These are phyloP conservation scores for Magnusiomyces ingens DNA, from an alignment of 1,139 yeast species.

Conservation along the genomic window DNA sequence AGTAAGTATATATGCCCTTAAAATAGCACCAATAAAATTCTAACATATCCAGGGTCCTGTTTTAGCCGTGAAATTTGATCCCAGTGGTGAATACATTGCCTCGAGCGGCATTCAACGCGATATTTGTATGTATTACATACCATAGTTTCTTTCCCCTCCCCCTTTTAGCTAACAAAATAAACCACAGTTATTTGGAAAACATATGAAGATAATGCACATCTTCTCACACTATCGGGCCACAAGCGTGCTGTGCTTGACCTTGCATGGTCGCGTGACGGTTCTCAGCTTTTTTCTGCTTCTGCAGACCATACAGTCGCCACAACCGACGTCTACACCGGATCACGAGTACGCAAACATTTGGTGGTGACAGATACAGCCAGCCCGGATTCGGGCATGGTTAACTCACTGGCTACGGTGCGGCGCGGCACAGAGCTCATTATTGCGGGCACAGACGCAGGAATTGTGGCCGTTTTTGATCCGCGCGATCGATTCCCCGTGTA, in stretches of 20 bases:
- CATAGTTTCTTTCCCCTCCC: not conserved
- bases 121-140: slow-evolving; percentile 20
- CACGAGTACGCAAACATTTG: slow-evolving; percentile 45
- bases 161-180: not conserved
- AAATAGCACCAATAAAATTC: not conserved
- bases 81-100: slow-evolving; percentile 30
- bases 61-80: slow-evolving; percentile 29
- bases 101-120: slow-evolving; percentile 31
- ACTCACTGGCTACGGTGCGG: slow-evolving; percentile 41
- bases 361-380: slow-evolving; percentile 4
- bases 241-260: slow-evolving; percentile 45
- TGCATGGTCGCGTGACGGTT: slow-evolving; percentile 41
- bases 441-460: slow-evolving; percentile 65
- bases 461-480: slow-evolving; percentile 53
- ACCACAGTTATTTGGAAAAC: slow-evolving; percentile 41
- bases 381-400: slow-evolving; percentile 40
- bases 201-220: slow-evolving; percentile 32
- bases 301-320: slow-evolving; percentile 45
- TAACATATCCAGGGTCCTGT: slow-evolving; percentile 18
- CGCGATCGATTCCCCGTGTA: slow-evolving; percentile 42
- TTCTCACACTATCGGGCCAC: slow-evolving; percentile 43
- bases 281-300: slow-evolving; percentile 38
- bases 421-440: slow-evolving; percentile 36
- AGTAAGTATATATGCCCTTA: not conserved
- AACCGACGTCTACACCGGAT: slow-evolving; percentile 54